phyloP scores from a whole-genome alignment of 2,329 filamentous ascomycete genomes.

The Hypoxylon sp. region DNA sequence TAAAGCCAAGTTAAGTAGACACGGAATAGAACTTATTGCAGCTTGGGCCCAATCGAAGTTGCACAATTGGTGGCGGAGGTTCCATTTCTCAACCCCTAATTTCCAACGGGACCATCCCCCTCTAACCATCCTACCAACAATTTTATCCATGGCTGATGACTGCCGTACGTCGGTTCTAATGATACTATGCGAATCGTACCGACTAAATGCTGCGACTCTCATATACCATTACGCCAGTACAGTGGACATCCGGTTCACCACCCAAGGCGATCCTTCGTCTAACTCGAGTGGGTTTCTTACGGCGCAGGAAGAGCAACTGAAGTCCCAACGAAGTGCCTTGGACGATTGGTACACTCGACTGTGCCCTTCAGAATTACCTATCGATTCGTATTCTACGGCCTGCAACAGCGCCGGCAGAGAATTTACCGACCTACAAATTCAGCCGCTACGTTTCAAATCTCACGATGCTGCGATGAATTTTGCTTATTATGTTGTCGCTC shows the following conservation, averaged over 20 bases:
- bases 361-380: slow-evolving; percentile 4
- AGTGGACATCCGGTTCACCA: not conserved
- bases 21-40: not conserved
- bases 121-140: not conserved
- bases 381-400: not conserved
- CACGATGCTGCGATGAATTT: slow-evolving; percentile 41
- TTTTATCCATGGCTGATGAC: not conserved
- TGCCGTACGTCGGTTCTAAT: slow-evolving; percentile 1
- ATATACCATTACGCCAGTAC: not conserved
- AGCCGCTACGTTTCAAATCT: slow-evolving; percentile 32
- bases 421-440: not conserved
- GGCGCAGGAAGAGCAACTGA: slow-evolving; percentile 4
- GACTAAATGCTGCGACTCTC: slow-evolving; percentile 2
- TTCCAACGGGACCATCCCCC: slow-evolving; percentile 17
- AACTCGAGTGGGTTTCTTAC: not conserved
- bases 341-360: slow-evolving; percentile 3
- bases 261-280: not conserved
- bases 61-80: slow-evolving; percentile 22
- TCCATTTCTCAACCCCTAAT: slow-evolving; percentile 5
- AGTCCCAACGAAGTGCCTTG: not conserved
- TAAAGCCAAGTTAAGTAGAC: not conserved
- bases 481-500: slow-evolving; percentile 38
- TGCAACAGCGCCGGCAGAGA: not conserved
- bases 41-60: slow-evolving; percentile 12
- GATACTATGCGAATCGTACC: slow-evolving; percentile 21